A percentile compares a stretch with the other conserved stretches of the same genome.
phyloP scores from a whole-genome alignment of 805 yeast genomes.

The Wickerhamiella azymoides region DNA sequence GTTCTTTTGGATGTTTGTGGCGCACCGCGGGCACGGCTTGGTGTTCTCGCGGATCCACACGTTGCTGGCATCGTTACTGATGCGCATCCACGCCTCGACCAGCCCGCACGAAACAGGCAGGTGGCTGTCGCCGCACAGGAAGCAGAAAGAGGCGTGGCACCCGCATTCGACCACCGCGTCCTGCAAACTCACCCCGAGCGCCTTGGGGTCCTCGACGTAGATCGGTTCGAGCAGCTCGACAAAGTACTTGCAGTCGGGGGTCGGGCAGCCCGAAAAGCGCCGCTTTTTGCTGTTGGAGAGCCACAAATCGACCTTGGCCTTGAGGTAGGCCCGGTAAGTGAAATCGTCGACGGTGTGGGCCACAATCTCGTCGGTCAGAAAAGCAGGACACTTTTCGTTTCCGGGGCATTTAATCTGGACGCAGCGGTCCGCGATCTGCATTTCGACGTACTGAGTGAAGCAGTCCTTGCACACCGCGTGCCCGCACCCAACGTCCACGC shows the following conservation, averaged over 20 bases:
- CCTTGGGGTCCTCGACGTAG: background rate
- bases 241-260: conserved; percentile 13
- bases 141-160: conserved; percentile 62
- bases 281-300: conserved; percentile 17
- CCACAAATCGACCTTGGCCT: conserved; percentile 5
- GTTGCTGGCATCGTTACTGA: conserved; percentile 77
- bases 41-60: conserved; percentile 82
- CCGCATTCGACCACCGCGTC: conserved; percentile 40
- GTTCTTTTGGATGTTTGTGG: conserved; percentile 67
- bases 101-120: conserved; percentile 67
- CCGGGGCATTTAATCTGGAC: conserved; percentile 50
- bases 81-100: conserved; percentile 56
- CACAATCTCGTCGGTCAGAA: conserved; percentile 24
- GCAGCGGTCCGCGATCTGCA: conserved; percentile 26
- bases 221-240: conserved; percentile 19
- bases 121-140: conserved; percentile 63
- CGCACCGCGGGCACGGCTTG: conserved; percentile 74
- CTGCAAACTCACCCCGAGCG: background rate
- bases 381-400: conserved; percentile 33
- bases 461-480: conserved; percentile 63
- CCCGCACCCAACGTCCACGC: conserved; percentile 39
- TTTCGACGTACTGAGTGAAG: conserved; percentile 44
- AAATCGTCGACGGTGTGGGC: conserved; percentile 27
- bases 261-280: conserved; percentile 14
- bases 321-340: conserved; percentile 1